phyloP scores from a whole-genome alignment of 805 yeast genomes.

The Debaryomyces castellii region DNA sequence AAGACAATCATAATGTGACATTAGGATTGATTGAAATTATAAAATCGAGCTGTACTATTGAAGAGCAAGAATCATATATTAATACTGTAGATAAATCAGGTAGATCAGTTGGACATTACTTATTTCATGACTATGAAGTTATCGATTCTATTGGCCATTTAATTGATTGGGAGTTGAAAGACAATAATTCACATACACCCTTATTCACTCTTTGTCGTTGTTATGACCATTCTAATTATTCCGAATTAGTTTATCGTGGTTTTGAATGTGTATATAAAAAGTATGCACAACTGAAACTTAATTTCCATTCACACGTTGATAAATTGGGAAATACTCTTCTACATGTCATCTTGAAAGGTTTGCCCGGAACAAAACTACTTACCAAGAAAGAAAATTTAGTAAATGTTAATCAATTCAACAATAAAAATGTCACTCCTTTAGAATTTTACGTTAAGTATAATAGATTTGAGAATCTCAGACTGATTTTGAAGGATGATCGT shows the following conservation, averaged over 20 bases:
- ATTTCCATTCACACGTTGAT: conserved; percentile 68
- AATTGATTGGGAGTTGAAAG: conserved; percentile 70
- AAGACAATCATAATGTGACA: conserved; percentile 48
- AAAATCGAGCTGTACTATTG: conserved; percentile 34
- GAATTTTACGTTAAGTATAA: conserved; percentile 70
- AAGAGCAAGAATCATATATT: conserved; percentile 51
- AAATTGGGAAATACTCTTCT: conserved; percentile 70
- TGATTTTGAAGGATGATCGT: conserved; percentile 49
- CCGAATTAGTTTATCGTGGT: conserved; percentile 44
- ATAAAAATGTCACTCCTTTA: conserved; percentile 63
- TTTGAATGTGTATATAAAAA: conserved; percentile 40
- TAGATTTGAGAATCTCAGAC: conserved; percentile 56
- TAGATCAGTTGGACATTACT: conserved; percentile 72
- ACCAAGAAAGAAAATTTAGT: conserved; percentile 28
- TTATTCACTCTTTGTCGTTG: conserved; percentile 71
- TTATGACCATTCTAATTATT: conserved; percentile 73
- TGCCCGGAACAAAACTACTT: conserved; percentile 31
- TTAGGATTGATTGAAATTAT: conserved; percentile 45
- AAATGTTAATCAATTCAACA: conserved; percentile 59
- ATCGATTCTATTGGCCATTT: conserved; percentile 54
- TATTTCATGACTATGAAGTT: conserved; percentile 55
- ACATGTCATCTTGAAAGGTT: conserved; percentile 61
- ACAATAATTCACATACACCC: conserved; percentile 72
- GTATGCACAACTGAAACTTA: conserved; percentile 43
- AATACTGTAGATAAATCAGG: conserved; percentile 50